These are phyloP conservation scores for Zygoascus ofunaensis DNA, from an alignment of 805 yeast species.

Conservation along the genomic window DNA sequence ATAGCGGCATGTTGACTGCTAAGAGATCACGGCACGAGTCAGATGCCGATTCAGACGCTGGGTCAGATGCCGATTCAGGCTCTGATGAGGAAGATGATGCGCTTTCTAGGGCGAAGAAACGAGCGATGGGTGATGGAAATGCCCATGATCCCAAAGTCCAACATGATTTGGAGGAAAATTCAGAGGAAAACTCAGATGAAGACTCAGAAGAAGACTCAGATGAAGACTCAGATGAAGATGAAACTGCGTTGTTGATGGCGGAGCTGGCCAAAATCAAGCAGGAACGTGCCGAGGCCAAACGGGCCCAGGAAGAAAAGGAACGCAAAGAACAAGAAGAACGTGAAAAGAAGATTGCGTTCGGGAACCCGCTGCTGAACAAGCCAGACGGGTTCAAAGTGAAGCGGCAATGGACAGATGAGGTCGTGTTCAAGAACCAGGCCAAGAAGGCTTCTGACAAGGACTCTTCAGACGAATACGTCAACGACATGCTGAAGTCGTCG, in stretches of 20 bases:
- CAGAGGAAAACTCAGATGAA: conserved; percentile 11
- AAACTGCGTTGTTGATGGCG: conserved; percentile 24
- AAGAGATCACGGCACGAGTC: not conserved
- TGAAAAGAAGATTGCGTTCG: conserved; percentile 22
- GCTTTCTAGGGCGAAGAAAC: not conserved
- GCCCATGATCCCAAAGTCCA: not conserved
- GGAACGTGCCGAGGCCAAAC: conserved; percentile 25
- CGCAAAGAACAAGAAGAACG: conserved; percentile 16
- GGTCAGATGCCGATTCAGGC: conserved; percentile 12
- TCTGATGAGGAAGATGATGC: conserved; percentile 5
- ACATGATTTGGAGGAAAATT: not conserved
- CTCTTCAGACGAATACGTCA: conserved; percentile 21
- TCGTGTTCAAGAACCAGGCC: conserved; percentile 29
- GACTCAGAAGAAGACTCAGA: conserved; percentile 15
- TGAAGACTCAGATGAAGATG: conserved; percentile 29
- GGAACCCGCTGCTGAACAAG: conserved; percentile 27
- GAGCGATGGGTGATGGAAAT: not conserved
- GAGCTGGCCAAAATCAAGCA: conserved; percentile 29
- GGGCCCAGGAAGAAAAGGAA: conserved; percentile 14
- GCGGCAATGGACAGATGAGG: conserved; percentile 29
- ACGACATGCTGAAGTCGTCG: conserved; percentile 31
- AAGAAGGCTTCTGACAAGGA: conserved; percentile 18
- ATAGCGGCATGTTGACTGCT: conserved; percentile 7
- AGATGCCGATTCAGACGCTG: conserved; percentile 13
- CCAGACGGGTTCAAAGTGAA: conserved; percentile 17